Conservation (phyloP, 495 filamentous ascomycete genomes). For the Chaetomium fimeti region DNA sequence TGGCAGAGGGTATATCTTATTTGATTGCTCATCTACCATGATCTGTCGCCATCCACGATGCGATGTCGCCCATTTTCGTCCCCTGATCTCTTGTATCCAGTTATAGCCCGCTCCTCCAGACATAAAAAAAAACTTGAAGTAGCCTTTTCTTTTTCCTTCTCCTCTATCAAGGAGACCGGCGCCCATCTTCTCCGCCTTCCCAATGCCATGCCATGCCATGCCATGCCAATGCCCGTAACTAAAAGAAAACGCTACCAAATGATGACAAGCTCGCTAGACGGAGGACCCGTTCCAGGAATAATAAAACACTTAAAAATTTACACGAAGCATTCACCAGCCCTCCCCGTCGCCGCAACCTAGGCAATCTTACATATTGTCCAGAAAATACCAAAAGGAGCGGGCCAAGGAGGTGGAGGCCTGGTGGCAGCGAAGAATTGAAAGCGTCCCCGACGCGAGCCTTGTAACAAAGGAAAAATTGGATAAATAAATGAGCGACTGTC, state of each 20-base stretch:
- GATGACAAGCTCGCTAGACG: background rate
- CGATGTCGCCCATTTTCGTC: background rate
- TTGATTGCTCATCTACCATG: slow-evolving; percentile 17
- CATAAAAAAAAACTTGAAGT: background rate
- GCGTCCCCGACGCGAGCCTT: slow-evolving; percentile 17
- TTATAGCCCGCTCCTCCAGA: background rate
- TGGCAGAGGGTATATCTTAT: slow-evolving; percentile 1
- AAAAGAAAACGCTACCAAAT: slow-evolving; percentile 2
- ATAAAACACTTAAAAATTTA: slow-evolving; percentile 15
- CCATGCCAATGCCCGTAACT: slow-evolving; percentile 10
- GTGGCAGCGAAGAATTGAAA: slow-evolving; percentile 8
- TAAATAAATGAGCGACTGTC: slow-evolving; percentile 5
- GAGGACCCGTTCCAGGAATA: background rate
- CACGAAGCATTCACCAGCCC: slow-evolving; percentile 4
- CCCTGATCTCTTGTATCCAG: slow-evolving; percentile 4
- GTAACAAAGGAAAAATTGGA: slow-evolving; percentile 11
- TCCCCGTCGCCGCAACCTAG: background rate
- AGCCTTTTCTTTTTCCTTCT: slow-evolving; percentile 5
- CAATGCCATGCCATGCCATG: slow-evolving; percentile 13
- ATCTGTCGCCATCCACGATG: slow-evolving; percentile 4
- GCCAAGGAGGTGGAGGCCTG: background rate
- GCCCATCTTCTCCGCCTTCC: background rate
- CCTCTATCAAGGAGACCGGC: background rate
- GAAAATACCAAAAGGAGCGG: background rate
- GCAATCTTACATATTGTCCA: background rate